Base-by-base conservation (phyloP, 2,329 filamentous ascomycete species). In the Magnaporthales sp. region DNA sequence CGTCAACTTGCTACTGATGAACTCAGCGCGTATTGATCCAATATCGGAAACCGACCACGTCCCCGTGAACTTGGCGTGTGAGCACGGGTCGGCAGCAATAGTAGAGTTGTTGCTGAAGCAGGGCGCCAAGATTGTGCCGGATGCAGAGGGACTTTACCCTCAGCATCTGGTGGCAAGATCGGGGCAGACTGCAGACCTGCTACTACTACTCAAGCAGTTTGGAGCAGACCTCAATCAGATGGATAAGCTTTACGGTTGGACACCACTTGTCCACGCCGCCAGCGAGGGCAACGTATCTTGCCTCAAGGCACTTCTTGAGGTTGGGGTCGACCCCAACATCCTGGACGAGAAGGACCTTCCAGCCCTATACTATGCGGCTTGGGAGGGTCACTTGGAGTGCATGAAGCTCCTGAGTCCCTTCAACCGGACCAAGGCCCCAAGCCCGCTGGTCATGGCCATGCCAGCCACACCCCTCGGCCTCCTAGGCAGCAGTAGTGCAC, bases 161-260 rank as follows among this genome's bases (percentile, higher is more conserved):
- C 95, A 98, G 75, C 95, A 99, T 78, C 85, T 98, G 38, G 94
- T 98, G 24, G 94, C 95, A 27, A 86, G 95, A 66, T 95, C 94
- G 31, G 92, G 92, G 2, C 89, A 93, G 73, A 91, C 88, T 0
- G 91, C 93, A 1, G 84, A 91, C 66, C 84, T 97, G 30, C 82
- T 98, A 11, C 80, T 93, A 15, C 82, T 97, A 54, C 82, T 99
- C 13, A 90, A 93, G 75, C 84, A 90, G 64, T 93, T 95, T 73
- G 93, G 93, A 1, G 94, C 93, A 26, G 89, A 99, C 75, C 83
- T 99, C 60, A 88, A 99, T 73, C 93, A 98, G 75, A 84, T 92
- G 32, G 95, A 99, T 77, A 98, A 97, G 78, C 83, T 99, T 19
- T 98, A 98, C 72, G 92, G 94, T 68, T 99, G 95, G 95, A 98